Base-by-base conservation (phyloP, 2,329 filamentous ascomycete genomes). In the Fusarium citri region DNA sequence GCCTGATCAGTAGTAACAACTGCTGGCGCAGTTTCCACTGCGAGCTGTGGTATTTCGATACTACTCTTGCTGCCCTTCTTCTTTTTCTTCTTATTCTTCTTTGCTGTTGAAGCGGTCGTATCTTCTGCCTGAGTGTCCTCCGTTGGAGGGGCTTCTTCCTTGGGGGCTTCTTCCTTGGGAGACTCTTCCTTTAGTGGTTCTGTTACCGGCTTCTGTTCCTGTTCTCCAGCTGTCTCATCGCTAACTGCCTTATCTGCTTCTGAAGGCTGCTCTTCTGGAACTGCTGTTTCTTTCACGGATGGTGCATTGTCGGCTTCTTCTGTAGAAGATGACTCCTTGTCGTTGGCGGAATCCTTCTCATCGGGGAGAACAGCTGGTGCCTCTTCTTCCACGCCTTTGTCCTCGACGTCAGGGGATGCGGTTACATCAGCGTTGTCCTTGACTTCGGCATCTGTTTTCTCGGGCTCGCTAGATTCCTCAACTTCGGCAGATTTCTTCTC, bases 21-120 rank as follows among this genome's bases (percentile, higher is more conserved):
- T 46, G 37, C 47, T 26, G 46, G 40, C 37, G 56, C 18, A 4
- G 58, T 23, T 31, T 53, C 48, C 9, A 22, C 48, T n/a, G 8
- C 31, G 10, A 46, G n/a, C 14, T 46, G 46, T 3, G 55, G 55
- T 31, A 45, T 61, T 37, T 51, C 45, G 15, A 16, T 41, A 15
- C 62, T 49, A 37, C 55, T 54, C 28, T 62, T 55, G 15, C 26
- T 50, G 14, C 45, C 56, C 50, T 54, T 57, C 56, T 55, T 62
- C n/a, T 43, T 57, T 41, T 55, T 69, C 53, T 46, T 72, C 53
- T 23, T 66, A 22, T 45, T 43, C 41, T 66, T 62, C 31, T 53
- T 68, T 42, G 60, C 22, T 22, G 49, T 12, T 16, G 30, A n/a
- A 54, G 30, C 37, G 11, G 42, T 51, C 26, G 54, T 41, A 18